These are phyloP conservation scores for Brassica hybrid DNA, from an alignment of 441 rosid species.

Conservation along the genomic window DNA sequence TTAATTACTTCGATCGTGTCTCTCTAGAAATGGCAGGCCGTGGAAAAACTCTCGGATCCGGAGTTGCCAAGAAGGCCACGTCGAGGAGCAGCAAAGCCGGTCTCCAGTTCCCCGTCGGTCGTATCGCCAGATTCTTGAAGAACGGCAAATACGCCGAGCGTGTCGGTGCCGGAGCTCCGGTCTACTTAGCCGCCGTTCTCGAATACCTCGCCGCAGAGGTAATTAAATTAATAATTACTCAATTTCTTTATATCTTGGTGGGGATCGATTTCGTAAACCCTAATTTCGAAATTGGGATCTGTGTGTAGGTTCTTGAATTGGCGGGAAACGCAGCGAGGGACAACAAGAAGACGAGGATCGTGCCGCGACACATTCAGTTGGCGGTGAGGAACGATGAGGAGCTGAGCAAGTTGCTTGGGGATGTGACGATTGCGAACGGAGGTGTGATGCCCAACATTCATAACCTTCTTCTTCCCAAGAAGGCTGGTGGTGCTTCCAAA, in stretches of 20 bases:
- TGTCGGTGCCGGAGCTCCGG: slow-evolving; percentile 98
- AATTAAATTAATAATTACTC: no score
- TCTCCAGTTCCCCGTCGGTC: slow-evolving; percentile 92
- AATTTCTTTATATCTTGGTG: no score
- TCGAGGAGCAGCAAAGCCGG: slow-evolving; percentile 97
- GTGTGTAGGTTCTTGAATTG: neutral
- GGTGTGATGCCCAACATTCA: slow-evolving; percentile 3
- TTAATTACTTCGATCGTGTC: neutral
- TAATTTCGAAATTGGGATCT: neutral
- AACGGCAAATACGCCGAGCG: slow-evolving; percentile 97
- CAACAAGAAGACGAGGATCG: neutral
- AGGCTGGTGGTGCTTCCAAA: slow-evolving; percentile 54
- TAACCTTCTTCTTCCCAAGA: neutral
- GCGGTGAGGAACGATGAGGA: slow-evolving; percentile 1
- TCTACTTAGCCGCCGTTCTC: slow-evolving; percentile 91
- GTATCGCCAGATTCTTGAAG: slow-evolving; percentile 89
- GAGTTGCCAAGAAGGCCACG: slow-evolving; percentile 81
- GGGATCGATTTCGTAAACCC: no score
- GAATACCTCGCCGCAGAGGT: slow-evolving; percentile 38
- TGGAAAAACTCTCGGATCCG: slow-evolving; percentile 95
- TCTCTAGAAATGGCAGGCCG: slow-evolving; percentile 78
- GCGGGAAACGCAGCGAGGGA: neutral
- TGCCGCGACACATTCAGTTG: neutral
- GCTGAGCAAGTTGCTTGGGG: neutral
- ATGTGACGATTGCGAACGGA: neutral